Percentiles rank a stretch among this genome's conserved stretches.
phyloP scores from a whole-genome alignment of 805 yeast species.

The Myxozyma nipponensis region DNA sequence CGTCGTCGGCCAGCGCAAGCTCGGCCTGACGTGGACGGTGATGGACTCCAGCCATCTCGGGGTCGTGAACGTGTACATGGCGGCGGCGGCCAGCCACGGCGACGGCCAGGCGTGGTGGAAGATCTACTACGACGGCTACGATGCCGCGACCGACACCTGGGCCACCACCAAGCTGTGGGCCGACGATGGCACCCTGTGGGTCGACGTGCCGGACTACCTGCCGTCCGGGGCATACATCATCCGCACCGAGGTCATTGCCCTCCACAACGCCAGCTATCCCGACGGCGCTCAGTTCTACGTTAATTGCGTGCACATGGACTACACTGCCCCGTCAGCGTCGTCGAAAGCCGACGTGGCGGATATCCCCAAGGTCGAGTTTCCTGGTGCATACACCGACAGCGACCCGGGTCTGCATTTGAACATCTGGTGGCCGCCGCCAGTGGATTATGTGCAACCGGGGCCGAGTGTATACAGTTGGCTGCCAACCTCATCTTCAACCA shows the following conservation, averaged over 20 bases:
- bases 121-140: conserved; percentile 6
- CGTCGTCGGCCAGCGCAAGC: background rate
- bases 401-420: conserved; percentile 7
- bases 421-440: conserved; percentile 2
- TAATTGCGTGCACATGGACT: conserved; percentile 4
- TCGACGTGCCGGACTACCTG: conserved; percentile 5
- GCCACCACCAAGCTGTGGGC: conserved; percentile 5
- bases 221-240: conserved; percentile 6
- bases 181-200: conserved; percentile 2
- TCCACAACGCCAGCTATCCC: conserved; percentile 4
- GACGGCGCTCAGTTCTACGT: conserved; percentile 7
- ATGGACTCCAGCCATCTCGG: conserved; percentile 6
- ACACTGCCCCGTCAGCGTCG: background rate
- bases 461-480: background rate
- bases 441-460: background rate
- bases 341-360: background rate
- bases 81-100: background rate
- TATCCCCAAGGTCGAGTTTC: conserved; percentile 7
- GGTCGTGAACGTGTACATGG: conserved; percentile 3
- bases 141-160: conserved; percentile 1
- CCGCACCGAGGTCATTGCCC: conserved; percentile 6
- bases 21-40: conserved; percentile 4
- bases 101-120: conserved; percentile 10
- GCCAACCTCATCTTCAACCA: background rate
- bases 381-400: conserved; percentile 1